phyloP scores from a whole-genome alignment of 192 early-diverging fungal species.

The Entomortierella beljakovae region DNA sequence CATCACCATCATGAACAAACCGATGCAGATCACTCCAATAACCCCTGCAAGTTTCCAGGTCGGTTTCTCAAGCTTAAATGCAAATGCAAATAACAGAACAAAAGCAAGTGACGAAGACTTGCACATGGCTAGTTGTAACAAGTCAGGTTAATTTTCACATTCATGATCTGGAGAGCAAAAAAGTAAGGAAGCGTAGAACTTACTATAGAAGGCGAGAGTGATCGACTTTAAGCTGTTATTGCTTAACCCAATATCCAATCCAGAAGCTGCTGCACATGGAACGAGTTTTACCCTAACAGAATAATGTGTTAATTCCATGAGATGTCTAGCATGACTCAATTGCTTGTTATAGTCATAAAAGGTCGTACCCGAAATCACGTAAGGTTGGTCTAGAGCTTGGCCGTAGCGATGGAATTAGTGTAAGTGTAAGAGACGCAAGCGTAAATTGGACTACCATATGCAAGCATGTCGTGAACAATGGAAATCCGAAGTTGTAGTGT shows the following conservation, averaged over 20 bases:
- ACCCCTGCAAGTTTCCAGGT: slow-evolving; percentile 77
- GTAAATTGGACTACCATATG: slow-evolving; percentile 90
- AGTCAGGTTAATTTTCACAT: too few relatives aligned
- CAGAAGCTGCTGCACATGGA: slow-evolving; percentile 90
- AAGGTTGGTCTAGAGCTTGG: slow-evolving; percentile 66
- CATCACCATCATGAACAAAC: slow-evolving; percentile 90
- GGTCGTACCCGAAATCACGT: slow-evolving; percentile 59
- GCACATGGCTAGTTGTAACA: slow-evolving; percentile 86
- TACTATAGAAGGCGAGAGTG: slow-evolving; percentile 92
- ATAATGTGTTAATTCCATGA: too few relatives aligned
- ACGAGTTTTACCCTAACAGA: slow-evolving; percentile 77
- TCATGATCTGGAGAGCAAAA: slow-evolving; percentile 4
- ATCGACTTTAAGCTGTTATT: slow-evolving; percentile 91
- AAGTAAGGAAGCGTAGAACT: background rate
- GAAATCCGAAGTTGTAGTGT: slow-evolving; percentile 88
- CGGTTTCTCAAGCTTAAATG: slow-evolving; percentile 87
- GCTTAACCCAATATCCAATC: slow-evolving; percentile 91
- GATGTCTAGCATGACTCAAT: too few relatives aligned
- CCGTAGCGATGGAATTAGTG: slow-evolving; percentile 69
- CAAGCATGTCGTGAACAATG: slow-evolving; percentile 86
- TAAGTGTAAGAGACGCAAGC: slow-evolving; percentile 64
- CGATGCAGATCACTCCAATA: slow-evolving; percentile 82
- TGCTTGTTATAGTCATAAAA: too few relatives aligned
- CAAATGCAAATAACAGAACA: slow-evolving; percentile 89
- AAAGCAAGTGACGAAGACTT: slow-evolving; percentile 82